Percentiles rank a stretch among this genome's conserved stretches.
phyloP scores from a whole-genome alignment of 176 grass and related monocot species.

The Oropetium thomaeum region DNA sequence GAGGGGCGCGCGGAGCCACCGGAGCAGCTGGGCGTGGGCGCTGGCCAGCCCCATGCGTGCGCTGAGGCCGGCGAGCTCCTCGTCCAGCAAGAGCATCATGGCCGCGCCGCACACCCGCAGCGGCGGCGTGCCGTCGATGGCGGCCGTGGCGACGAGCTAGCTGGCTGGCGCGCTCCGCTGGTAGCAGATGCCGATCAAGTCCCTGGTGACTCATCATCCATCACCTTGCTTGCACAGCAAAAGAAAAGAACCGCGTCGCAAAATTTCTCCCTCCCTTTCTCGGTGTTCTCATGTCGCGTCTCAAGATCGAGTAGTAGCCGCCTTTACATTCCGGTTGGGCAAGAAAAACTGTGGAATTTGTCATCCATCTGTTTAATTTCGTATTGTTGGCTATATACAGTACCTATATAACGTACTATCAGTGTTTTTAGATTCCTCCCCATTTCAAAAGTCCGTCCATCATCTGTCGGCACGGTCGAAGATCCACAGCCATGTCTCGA shows the following conservation, averaged over 20 bases:
- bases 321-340: neutral
- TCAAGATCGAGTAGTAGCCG: conserved; percentile 14
- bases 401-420: no score
- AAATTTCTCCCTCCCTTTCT: neutral
- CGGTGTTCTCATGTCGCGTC: neutral
- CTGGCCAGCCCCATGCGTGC: conserved; percentile 90
- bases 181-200: conserved; percentile 9
- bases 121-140: neutral
- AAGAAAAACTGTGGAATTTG: conserved; percentile 15
- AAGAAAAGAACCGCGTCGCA: neutral
- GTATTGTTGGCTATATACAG: neutral
- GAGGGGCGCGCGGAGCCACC: conserved; percentile 36
- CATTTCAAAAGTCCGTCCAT: no score
- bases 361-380: neutral
- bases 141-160: conserved; percentile 20
- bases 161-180: no score
- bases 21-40: conserved; percentile 77
- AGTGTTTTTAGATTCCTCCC: neutral
- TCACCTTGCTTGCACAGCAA: no score
- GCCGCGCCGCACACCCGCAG: conserved; percentile 26
- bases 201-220: conserved; percentile 10
- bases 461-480: no score
- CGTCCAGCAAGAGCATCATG: conserved; percentile 63
- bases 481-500: no score
- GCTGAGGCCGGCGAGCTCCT: conserved; percentile 59